Evolutionary conservation across 441 rosid genomes (phyloP).

Genomic region (Erodium trifolium): DNA sequence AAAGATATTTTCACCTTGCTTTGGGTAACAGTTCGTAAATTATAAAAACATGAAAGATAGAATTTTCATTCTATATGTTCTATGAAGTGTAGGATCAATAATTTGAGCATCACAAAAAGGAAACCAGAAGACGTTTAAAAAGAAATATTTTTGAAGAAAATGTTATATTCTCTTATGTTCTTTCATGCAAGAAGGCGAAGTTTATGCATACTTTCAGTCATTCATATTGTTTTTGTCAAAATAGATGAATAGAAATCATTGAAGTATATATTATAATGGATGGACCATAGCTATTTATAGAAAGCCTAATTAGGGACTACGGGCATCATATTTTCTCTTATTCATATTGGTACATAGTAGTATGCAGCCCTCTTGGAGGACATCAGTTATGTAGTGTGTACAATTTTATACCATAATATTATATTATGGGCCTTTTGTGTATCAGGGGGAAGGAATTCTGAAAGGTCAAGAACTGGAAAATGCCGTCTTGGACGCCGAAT

Average conservation of each 20-base stretch:
- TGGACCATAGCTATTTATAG: background rate
- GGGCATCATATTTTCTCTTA: too few relatives aligned
- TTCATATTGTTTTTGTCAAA: background rate
- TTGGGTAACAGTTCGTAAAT: background rate
- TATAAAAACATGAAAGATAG: background rate
- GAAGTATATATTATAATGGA: background rate
- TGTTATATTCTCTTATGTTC: background rate
- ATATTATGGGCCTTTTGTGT: constrained; percentile 14
- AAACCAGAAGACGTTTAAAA: background rate
- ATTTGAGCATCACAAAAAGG: background rate
- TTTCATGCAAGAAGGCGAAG: background rate
- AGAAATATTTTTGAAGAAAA: background rate
- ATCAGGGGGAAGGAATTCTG: constrained; percentile 72
- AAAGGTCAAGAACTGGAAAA: constrained; percentile 85
- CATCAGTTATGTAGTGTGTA: background rate
- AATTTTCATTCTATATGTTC: background rate
- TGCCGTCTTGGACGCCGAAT: constrained; percentile 72
- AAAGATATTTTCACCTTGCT: background rate
- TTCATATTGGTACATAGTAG: too few relatives aligned
- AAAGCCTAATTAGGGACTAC: background rate
- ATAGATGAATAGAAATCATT: background rate
- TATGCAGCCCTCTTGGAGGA: background rate
- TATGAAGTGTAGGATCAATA: background rate
- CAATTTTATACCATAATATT: background rate
- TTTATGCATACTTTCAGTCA: background rate